Conservation (phyloP, 2,329 filamentous ascomycete genomes). For the Karstenula rhodostoma region DNA sequence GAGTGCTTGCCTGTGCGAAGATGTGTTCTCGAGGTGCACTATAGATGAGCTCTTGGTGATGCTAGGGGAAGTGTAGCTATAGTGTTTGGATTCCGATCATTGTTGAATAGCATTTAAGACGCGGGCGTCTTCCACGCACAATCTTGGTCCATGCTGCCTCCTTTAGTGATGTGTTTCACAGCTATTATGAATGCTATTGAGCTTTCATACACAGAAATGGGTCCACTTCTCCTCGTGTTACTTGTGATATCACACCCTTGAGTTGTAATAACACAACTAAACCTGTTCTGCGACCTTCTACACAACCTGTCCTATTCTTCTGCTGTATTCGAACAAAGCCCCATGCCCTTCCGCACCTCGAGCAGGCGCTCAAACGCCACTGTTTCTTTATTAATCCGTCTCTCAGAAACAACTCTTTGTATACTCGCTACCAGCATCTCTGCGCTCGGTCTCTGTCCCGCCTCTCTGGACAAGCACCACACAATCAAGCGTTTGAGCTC, state of each 20-base stretch:
- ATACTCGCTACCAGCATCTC: not conserved
- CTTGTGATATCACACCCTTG: too few species aligned
- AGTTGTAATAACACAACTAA: not conserved
- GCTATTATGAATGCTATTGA: too few species aligned
- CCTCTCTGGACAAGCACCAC: not conserved
- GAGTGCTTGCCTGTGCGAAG: not conserved
- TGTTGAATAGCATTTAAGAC: not conserved
- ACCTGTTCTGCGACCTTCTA: not conserved
- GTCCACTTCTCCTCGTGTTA: too few species aligned
- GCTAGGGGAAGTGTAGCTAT: not conserved
- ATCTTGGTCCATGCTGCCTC: too few species aligned
- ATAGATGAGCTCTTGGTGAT: not conserved
- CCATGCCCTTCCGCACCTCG: not conserved
- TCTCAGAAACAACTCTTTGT: not conserved
- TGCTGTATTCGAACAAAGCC: too few species aligned
- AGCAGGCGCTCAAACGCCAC: not conserved
- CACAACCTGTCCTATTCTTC: not conserved
- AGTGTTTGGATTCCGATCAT: not conserved
- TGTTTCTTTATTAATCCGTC: not conserved
- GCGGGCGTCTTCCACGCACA: not conserved
- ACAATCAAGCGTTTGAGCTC: not conserved
- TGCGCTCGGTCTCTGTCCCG: not conserved
- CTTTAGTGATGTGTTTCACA: too few species aligned
- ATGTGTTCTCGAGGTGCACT: not conserved
- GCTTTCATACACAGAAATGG: too few species aligned